These are phyloP conservation scores for Phytophthora ramorum DNA, from an alignment of 352 stramenopile species.

Conservation along the genomic window DNA sequence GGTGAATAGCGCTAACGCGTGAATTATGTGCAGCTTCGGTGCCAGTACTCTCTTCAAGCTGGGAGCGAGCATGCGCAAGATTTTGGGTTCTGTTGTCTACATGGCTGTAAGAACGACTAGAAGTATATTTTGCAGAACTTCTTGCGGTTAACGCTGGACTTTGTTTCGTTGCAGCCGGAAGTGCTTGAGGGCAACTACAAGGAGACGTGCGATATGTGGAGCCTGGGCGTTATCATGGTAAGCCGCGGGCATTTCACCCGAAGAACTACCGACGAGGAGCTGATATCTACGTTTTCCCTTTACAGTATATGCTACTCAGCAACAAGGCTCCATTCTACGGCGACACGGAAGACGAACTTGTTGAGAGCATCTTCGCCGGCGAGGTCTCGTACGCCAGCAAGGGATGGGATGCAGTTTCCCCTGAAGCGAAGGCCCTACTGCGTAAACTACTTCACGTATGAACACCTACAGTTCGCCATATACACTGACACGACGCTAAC, in stretches of 20 bases:
- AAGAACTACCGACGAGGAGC: background rate
- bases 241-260: background rate
- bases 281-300: background rate
- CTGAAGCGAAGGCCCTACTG: conserved; percentile 74
- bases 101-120: conserved; percentile 68
- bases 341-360: conserved; percentile 71
- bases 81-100: conserved; percentile 84
- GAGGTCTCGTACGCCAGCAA: conserved; percentile 62
- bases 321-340: conserved; percentile 78
- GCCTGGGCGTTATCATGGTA: conserved; percentile 85
- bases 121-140: background rate
- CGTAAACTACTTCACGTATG: conserved; percentile 77
- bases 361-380: conserved; percentile 77
- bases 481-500: too few relatives aligned
- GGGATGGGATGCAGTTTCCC: conserved; percentile 63
- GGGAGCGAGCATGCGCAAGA: conserved; percentile 79
- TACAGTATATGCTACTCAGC: conserved; percentile 85
- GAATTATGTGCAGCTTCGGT: conserved; percentile 55
- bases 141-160: background rate
- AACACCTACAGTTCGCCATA: conserved; percentile 15
- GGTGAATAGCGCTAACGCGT: background rate
- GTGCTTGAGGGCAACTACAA: conserved; percentile 79
- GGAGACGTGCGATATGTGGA: conserved; percentile 83
- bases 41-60: conserved; percentile 81
- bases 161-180: conserved; percentile 46